Evolutionary conservation across 495 filamentous ascomycete genomes (phyloP).

Genomic region (Aspergillus diversus): DNA sequence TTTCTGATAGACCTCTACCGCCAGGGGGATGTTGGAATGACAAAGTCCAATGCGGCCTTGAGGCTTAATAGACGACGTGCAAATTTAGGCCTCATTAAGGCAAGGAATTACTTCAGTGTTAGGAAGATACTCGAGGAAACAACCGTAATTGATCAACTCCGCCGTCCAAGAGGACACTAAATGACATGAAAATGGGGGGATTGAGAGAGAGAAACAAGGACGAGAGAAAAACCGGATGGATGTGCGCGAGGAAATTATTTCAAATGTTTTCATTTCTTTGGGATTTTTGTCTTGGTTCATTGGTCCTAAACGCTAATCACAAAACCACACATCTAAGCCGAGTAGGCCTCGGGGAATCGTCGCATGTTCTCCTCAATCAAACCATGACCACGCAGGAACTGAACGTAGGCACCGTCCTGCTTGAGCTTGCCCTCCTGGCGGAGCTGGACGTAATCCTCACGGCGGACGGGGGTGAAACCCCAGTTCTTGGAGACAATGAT

Average conservation of each 20-base stretch:
- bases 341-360: slow-evolving; percentile 90
- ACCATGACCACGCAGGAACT: slow-evolving; percentile 94
- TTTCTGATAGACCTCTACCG: too few species aligned
- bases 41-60: too few species aligned
- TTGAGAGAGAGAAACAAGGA: neutral
- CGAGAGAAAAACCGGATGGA: neutral
- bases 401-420: slow-evolving; percentile 97
- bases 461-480: slow-evolving; percentile 97
- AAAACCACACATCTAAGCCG: slow-evolving; percentile 45
- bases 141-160: slow-evolving; percentile 25
- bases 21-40: too few species aligned
- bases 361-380: slow-evolving; percentile 82
- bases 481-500: slow-evolving; percentile 99
- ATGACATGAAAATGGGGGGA: slow-evolving; percentile 8
- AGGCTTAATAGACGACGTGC: too few species aligned
- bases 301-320: slow-evolving; percentile 19
- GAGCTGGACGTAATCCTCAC: slow-evolving; percentile 93
- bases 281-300: slow-evolving; percentile 16
- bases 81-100: too few species aligned
- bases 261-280: slow-evolving; percentile 12
- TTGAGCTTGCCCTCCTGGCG: slow-evolving; percentile 87
- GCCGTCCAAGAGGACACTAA: slow-evolving; percentile 16
- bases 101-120: too few species aligned
- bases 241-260: slow-evolving; percentile 13
- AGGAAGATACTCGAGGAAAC: slow-evolving; percentile 3